phyloP scores from a whole-genome alignment of 2,329 filamentous ascomycete species.

The Chrysosporium keratinophilum region DNA sequence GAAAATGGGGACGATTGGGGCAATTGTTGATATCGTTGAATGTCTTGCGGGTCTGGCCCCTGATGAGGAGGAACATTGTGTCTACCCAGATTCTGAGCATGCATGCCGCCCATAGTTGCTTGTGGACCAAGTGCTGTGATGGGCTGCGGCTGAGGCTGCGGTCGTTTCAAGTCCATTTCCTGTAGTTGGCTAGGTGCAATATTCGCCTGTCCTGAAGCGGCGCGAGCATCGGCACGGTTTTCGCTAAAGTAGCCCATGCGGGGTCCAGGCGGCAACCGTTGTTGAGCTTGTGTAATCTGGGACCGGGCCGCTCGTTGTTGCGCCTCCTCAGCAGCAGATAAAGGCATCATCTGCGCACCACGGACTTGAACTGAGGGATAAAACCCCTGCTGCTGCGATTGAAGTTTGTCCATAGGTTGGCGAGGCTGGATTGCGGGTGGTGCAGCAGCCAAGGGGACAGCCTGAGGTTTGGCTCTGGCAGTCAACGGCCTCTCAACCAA shows the following conservation, averaged over 20 bases:
- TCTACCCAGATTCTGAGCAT: conserved; percentile 5
- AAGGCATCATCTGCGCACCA: conserved; percentile 21
- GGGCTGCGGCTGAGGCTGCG: conserved; percentile 5
- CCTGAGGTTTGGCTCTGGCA: conserved; percentile 25
- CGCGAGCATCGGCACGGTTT: conserved; percentile 27
- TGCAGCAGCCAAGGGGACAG: conserved; percentile 21
- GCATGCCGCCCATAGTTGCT: background rate
- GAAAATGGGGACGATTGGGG: conserved; percentile 13
- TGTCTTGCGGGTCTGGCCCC: conserved; percentile 9
- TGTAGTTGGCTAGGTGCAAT: conserved; percentile 5
- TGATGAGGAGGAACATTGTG: conserved; percentile 8
- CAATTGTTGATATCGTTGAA: conserved; percentile 10
- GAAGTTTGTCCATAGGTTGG: conserved; percentile 30
- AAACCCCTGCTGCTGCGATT: conserved; percentile 27
- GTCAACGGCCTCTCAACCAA: conserved; percentile 22
- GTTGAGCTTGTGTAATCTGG: conserved; percentile 22
- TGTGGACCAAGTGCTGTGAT: background rate
- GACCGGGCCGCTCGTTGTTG: conserved; percentile 24
- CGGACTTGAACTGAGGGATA: conserved; percentile 33
- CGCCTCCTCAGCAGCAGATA: conserved; percentile 27
- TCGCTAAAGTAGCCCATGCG: conserved; percentile 38
- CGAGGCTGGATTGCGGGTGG: conserved; percentile 26
- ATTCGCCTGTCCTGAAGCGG: conserved; percentile 11
- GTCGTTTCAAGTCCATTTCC: conserved; percentile 12
- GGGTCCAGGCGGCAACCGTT: conserved; percentile 32